Conservation (phyloP, 2,329 filamentous ascomycete species). For the Zalaria sp. region DNA sequence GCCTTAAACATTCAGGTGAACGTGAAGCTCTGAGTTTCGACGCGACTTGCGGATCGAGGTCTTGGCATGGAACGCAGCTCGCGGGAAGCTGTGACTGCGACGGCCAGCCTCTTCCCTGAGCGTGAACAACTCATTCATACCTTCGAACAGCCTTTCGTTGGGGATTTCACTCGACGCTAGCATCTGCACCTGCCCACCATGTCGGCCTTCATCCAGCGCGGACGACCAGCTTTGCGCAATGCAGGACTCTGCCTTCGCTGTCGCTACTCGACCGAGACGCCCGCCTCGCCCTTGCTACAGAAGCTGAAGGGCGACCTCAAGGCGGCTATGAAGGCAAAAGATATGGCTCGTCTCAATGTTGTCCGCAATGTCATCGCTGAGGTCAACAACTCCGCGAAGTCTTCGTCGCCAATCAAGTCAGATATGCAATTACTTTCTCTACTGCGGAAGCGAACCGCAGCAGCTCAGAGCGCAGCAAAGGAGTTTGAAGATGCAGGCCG, state of each 20-base stretch:
- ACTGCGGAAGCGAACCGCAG: constrained; percentile 48
- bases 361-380: constrained; percentile 55
- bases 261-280: constrained; percentile 12
- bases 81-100: too few species aligned
- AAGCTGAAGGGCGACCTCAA: constrained; percentile 33
- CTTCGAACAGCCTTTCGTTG: too few species aligned
- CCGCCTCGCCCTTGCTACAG: constrained; percentile 26
- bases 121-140: too few species aligned
- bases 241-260: neutral
- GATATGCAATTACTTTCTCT: constrained; percentile 56
- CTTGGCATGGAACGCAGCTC: too few species aligned
- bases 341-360: constrained; percentile 48
- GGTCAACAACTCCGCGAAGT: constrained; percentile 64
- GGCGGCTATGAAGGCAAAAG: constrained; percentile 32
- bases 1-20: too few species aligned
- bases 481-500: constrained; percentile 53
- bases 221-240: neutral
- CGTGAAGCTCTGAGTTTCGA: too few species aligned
- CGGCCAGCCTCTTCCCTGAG: too few species aligned
- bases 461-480: constrained; percentile 42
- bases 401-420: constrained; percentile 50
- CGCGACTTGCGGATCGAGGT: too few species aligned
- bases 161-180: too few species aligned
- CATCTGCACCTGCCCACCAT: neutral
- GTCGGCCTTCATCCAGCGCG: neutral